phyloP scores from a whole-genome alignment of 2,329 filamentous ascomycete species.

The Aspergillus floridensis region DNA sequence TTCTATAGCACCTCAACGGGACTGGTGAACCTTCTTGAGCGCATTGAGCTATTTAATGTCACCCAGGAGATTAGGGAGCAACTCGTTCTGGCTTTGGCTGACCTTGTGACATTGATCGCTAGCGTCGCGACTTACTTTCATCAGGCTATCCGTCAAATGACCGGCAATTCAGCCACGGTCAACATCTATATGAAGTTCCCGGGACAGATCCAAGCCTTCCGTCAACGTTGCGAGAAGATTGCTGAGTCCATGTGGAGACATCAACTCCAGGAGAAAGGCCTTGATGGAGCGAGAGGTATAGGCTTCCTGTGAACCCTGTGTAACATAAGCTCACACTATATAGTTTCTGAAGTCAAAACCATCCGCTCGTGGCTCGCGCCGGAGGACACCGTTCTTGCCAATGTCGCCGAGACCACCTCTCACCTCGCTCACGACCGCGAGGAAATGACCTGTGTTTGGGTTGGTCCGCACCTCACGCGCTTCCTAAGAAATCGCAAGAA shows the following conservation, averaged over 20 bases:
- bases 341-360: constrained; percentile 31
- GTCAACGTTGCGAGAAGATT: constrained; percentile 34
- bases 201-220: constrained; percentile 36
- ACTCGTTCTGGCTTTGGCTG: constrained; percentile 39
- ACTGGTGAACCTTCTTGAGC: constrained; percentile 45
- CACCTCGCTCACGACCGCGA: constrained; percentile 44
- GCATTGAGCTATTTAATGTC: constrained; percentile 47
- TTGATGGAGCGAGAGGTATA: constrained; percentile 32
- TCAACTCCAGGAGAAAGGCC: constrained; percentile 33
- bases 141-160: constrained; percentile 24
- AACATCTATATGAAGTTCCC: constrained; percentile 42
- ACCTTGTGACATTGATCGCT: constrained; percentile 34
- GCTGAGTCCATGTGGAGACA: constrained; percentile 42
- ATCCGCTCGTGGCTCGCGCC: constrained; percentile 45
- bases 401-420: constrained; percentile 44
- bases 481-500: constrained; percentile 49
- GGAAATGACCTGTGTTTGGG: constrained; percentile 56
- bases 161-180: constrained; percentile 28
- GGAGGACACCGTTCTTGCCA: constrained; percentile 46
- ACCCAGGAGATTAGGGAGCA: constrained; percentile 51
- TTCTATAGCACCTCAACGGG: constrained; percentile 50
- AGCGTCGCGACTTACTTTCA: constrained; percentile 39
- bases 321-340: background rate
- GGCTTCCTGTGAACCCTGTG: background rate
- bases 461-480: constrained; percentile 48